Conservation (phyloP, 768 basidiomycete genomes). For the Boletus sp. region DNA sequence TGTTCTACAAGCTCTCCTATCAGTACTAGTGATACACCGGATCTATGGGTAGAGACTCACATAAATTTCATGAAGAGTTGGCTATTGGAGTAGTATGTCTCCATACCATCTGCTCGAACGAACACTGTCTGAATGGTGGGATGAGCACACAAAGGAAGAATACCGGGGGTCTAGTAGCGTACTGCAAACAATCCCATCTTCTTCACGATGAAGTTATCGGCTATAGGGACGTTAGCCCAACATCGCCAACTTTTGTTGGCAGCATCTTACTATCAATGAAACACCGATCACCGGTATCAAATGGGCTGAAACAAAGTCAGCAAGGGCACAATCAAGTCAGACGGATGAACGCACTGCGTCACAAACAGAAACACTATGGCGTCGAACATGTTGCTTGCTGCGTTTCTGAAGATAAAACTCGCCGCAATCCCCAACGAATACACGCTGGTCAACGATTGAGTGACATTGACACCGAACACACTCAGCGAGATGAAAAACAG, state of each 20-base stretch:
- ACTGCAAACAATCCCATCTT: slow-evolving; percentile 79
- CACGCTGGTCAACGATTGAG: slow-evolving; percentile 65
- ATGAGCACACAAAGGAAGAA: neutral
- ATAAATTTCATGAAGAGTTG: slow-evolving; percentile 75
- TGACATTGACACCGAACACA: slow-evolving; percentile 66
- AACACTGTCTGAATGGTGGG: slow-evolving; percentile 55
- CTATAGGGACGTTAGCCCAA: slow-evolving; percentile 31
- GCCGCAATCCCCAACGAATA: slow-evolving; percentile 72
- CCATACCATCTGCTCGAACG: slow-evolving; percentile 67
- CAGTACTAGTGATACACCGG: neutral
- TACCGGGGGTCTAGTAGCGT: slow-evolving; percentile 13
- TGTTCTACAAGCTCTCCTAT: slow-evolving; percentile 39
- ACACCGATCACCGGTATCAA: slow-evolving; percentile 80
- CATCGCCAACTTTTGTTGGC: neutral
- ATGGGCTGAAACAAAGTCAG: slow-evolving; percentile 48
- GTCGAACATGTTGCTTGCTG: slow-evolving; percentile 73
- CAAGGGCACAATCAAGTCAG: neutral
- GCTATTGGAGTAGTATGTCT: slow-evolving; percentile 81
- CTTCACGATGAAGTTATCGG: slow-evolving; percentile 72
- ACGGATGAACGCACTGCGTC: slow-evolving; percentile 60
- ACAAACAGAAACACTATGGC: slow-evolving; percentile 82
- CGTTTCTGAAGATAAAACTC: slow-evolving; percentile 78
- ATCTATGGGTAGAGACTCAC: slow-evolving; percentile 35
- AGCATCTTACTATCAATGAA: slow-evolving; percentile 57
- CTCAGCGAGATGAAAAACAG: slow-evolving; percentile 74